phyloP scores from a whole-genome alignment of 129 eudicot species.

The Dittrichia graveolens region DNA sequence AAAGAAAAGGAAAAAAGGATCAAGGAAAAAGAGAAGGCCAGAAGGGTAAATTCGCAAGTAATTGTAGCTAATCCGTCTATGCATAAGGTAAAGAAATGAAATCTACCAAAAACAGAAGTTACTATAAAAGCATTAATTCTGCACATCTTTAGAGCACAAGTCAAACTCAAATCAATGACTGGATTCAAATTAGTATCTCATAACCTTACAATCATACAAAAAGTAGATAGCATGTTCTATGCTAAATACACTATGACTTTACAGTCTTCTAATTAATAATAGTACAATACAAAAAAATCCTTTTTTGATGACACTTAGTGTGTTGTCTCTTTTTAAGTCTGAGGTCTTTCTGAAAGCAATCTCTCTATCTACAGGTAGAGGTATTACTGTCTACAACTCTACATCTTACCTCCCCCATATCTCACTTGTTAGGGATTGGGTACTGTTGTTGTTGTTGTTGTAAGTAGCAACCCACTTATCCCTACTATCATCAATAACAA shows the following conservation, averaged over 20 bases:
- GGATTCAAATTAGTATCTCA: neutral
- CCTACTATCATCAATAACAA: neutral
- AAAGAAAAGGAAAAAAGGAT: neutral
- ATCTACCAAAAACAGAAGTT: constrained; percentile 12
- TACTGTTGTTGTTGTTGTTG: too few species aligned
- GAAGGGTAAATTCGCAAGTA: neutral
- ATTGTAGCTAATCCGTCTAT: constrained; percentile 2
- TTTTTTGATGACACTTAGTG: too few species aligned
- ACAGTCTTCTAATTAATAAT: neutral
- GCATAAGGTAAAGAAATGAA: constrained; percentile 11
- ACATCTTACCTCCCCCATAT: too few species aligned
- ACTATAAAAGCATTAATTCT: constrained; percentile 1
- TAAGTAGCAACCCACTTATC: neutral
- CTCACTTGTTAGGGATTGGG: too few species aligned
- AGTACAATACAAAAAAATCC: too few species aligned
- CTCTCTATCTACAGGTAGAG: too few species aligned
- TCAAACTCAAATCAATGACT: constrained; percentile 25
- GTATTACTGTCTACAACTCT: too few species aligned
- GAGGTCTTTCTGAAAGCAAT: too few species aligned
- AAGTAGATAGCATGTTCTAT: neutral
- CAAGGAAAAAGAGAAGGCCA: constrained; percentile 9
- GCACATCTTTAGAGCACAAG: constrained; percentile 24
- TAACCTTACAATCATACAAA: constrained; percentile 3
- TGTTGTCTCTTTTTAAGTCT: too few species aligned
- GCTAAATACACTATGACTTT: neutral